These are phyloP conservation scores for Exserohilum rostratum DNA, from an alignment of 2,329 filamentous ascomycete genomes.

Conservation along the genomic window DNA sequence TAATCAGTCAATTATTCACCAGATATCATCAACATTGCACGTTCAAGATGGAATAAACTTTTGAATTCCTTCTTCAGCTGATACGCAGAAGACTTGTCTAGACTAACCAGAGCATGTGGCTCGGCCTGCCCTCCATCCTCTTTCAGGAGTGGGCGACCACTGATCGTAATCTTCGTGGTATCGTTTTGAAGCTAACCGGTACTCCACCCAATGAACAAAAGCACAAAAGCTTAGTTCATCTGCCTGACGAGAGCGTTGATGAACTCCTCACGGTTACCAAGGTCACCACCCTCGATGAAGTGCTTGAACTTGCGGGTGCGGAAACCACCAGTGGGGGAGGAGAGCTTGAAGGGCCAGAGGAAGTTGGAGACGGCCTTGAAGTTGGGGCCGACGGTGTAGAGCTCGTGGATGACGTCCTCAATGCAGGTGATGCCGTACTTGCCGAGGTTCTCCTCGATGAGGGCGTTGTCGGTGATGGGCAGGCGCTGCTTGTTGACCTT, in stretches of 20 bases:
- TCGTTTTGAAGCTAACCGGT: conserved; percentile 36
- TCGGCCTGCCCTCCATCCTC: conserved; percentile 37
- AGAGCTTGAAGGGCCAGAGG: conserved; percentile 99
- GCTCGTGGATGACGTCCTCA: conserved; percentile 99
- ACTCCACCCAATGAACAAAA: conserved; percentile 33
- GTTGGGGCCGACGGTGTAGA: conserved; percentile 96
- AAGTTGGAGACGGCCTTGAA: conserved; percentile 99
- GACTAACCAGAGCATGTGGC: conserved; percentile 40
- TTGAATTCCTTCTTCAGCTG: conserved; percentile 28
- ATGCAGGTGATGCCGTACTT: conserved; percentile 95
- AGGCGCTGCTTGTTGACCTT: conserved; percentile 99
- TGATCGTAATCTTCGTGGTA: conserved; percentile 35
- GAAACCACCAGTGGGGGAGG: conserved; percentile 98
- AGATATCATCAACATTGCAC: neutral
- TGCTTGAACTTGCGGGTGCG: conserved; percentile 97
- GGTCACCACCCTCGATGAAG: conserved; percentile 98
- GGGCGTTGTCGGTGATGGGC: conserved; percentile 93
- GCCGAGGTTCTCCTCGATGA: conserved; percentile 96
- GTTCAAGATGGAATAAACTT: conserved; percentile 21
- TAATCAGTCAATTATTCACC: neutral
- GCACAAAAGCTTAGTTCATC: conserved; percentile 80
- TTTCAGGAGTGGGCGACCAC: conserved; percentile 26
- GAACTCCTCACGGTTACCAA: conserved; percentile 98
- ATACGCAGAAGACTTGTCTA: conserved; percentile 34
- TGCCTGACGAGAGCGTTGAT: conserved; percentile 96